Conservation (phyloP, 1,284 basidiomycete genomes). For the Trichosporon sp. region DNA sequence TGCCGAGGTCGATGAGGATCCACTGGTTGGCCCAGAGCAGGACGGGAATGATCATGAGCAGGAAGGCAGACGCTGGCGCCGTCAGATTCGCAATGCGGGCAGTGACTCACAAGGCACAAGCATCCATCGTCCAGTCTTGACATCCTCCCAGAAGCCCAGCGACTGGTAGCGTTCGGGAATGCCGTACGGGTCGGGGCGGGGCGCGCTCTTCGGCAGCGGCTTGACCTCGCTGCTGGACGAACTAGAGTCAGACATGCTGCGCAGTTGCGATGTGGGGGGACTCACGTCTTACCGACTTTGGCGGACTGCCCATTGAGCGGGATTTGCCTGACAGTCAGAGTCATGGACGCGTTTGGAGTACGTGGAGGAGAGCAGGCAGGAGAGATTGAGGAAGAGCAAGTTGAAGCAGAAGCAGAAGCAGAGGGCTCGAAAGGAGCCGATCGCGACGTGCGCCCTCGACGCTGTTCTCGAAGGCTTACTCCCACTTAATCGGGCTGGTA, state of each 20-base stretch:
- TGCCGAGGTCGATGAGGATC: slow-evolving; percentile 44
- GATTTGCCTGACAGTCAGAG: slow-evolving; percentile 31
- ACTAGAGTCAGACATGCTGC: neutral
- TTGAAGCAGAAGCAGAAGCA: neutral
- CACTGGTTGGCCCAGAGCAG: slow-evolving; percentile 71
- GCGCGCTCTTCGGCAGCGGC: slow-evolving; percentile 27
- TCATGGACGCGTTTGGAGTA: neutral
- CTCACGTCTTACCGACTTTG: slow-evolving; percentile 7
- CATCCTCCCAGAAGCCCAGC: slow-evolving; percentile 53
- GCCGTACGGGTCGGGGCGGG: slow-evolving; percentile 18
- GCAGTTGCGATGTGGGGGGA: neutral
- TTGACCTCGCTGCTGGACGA: slow-evolving; percentile 25
- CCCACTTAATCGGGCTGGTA: neutral
- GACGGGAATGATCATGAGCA: slow-evolving; percentile 67
- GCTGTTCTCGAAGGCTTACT: neutral
- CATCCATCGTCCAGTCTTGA: slow-evolving; percentile 64
- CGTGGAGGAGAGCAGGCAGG: neutral
- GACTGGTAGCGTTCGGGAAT: slow-evolving; percentile 37
- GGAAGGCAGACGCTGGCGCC: slow-evolving; percentile 61
- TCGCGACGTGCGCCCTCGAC: neutral
- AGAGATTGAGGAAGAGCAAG: neutral
- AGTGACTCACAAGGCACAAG: slow-evolving; percentile 61
- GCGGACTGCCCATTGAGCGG: slow-evolving; percentile 35
- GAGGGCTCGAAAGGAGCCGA: neutral
- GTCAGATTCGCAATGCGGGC: neutral